Evolutionary conservation across 1,284 basidiomycete species (phyloP), one percentile per base, ranked within the genome.

Genomic region (Pseudozyma hubeiensis): DNA sequence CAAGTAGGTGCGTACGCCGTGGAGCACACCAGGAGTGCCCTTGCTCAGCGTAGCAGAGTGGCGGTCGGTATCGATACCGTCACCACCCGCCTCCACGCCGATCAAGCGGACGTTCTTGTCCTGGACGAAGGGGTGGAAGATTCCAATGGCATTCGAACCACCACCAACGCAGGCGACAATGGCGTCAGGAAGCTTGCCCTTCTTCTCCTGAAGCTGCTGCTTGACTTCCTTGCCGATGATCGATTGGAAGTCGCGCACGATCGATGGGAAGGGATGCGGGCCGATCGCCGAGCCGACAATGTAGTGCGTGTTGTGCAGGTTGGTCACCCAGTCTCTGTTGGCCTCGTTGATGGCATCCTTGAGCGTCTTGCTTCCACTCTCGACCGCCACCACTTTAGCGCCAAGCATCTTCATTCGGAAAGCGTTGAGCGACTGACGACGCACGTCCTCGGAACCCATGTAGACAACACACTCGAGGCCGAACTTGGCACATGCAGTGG

Each of bases 391-490:
- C 17, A 81, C 53, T 86, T 92, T 94, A 56, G 89, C 97, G 60
- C 97, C 97, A 34, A 99, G 88, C 94, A 98, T 97, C 84, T 92
- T 90, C 85, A 99, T 99, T 56, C 96, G 89, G 90, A 98, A 98
- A 33, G 98, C 97, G 86, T 99, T 99, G 78, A 99, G 86, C 14
- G 93, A 92, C 86, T 99, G 97, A 44, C 97, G 88, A 40, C 94
- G 89, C 24, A 97, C 95, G 85, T 99, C 97, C 86, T 98, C 96
- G n/a, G 93, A 90, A 57, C 97, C 97, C 96, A 99, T 99, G 87
- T 95, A 99, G 76, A 99, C 89, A 78, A 97, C 87, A 84, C 97
- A 99, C 85, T 98, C 91, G 87, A 99, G 83, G 14, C 93, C 95
- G 81, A 99, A 99, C 79, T 93, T 92, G 50, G 96, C 96, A 79